phyloP scores from a whole-genome alignment of 306 rosid species.

The Lathyrus tuberosus region DNA sequence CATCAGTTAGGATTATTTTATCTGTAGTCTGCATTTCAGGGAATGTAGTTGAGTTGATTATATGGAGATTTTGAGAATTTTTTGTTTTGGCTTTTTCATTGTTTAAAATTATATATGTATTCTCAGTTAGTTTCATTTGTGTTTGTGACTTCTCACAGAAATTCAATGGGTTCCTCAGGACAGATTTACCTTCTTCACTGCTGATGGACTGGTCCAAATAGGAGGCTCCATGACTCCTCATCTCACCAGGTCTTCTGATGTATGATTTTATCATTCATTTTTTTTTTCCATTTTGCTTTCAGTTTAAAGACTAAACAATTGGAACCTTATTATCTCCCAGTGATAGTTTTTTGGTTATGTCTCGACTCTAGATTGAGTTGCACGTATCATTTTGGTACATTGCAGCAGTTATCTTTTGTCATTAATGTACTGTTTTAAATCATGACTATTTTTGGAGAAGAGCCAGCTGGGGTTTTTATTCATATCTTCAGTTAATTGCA shows the following conservation, averaged over 20 bases:
- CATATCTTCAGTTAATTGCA: neutral
- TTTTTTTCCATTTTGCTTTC: neutral
- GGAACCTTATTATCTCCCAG: neutral
- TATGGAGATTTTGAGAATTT: neutral
- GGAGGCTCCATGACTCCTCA: conserved; percentile 91
- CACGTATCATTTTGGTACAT: conserved; percentile 1
- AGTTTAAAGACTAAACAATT: neutral
- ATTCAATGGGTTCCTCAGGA: conserved; percentile 86
- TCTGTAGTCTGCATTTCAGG: conserved; percentile 9
- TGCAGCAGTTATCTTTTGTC: conserved; percentile 15
- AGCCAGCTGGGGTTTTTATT: neutral
- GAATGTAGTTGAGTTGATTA: neutral
- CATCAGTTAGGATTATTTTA: neutral
- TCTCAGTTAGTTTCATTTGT: conserved; percentile 20
- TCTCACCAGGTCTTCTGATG: conserved; percentile 64
- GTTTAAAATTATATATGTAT: neutral
- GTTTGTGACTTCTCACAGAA: conserved; percentile 60
- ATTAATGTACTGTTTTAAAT: neutral
- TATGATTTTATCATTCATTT: conserved; percentile 21
- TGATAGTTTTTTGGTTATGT: conserved; percentile 1
- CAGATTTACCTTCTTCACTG: conserved; percentile 82
- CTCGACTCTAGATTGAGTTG: neutral
- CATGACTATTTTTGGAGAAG: neutral
- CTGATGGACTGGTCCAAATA: conserved; percentile 89
- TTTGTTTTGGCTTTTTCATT: neutral